Evolutionary conservation across 139 green algal species (phyloP).

Genomic region (Deuterostichococcus epilithicus): DNA sequence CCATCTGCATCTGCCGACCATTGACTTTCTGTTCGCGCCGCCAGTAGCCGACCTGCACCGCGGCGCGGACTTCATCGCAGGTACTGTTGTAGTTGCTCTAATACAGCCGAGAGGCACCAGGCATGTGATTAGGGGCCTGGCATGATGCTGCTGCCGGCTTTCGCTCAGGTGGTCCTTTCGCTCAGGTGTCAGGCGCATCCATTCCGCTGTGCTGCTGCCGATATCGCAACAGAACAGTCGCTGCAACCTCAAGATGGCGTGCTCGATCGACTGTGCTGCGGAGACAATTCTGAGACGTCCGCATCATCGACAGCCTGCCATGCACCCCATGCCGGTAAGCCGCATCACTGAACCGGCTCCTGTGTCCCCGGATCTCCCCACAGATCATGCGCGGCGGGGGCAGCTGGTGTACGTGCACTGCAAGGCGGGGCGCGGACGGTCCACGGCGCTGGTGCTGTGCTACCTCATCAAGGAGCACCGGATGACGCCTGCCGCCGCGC

Average conservation of each 20-base stretch:
- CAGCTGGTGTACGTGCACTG: conserved; percentile 22
- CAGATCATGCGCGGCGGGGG: conserved; percentile 2
- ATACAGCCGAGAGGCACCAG: no score
- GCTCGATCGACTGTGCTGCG: no score
- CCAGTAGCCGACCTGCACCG: not conserved
- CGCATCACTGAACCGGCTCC: not conserved
- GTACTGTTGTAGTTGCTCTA: conserved; percentile 3
- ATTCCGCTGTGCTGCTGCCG: no score
- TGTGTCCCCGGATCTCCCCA: not conserved
- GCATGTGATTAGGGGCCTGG: no score
- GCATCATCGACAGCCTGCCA: no score
- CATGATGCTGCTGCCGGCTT: not conserved
- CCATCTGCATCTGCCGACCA: conserved; percentile 22
- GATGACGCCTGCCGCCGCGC: conserved; percentile 6
- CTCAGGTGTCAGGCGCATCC: no score
- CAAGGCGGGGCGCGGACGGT: conserved; percentile 22
- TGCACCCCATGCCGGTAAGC: no score
- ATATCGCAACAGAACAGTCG: no score
- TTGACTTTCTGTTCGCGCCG: conserved; percentile 26
- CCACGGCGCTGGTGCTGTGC: conserved; percentile 22
- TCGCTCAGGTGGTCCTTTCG: no score
- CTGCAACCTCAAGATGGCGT: no score
- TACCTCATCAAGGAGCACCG: conserved; percentile 10
- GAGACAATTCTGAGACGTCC: no score
- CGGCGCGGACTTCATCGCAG: conserved; percentile 16